phyloP scores from a whole-genome alignment of 1,139 yeast species.

The Hanseniaspora uvarum region DNA sequence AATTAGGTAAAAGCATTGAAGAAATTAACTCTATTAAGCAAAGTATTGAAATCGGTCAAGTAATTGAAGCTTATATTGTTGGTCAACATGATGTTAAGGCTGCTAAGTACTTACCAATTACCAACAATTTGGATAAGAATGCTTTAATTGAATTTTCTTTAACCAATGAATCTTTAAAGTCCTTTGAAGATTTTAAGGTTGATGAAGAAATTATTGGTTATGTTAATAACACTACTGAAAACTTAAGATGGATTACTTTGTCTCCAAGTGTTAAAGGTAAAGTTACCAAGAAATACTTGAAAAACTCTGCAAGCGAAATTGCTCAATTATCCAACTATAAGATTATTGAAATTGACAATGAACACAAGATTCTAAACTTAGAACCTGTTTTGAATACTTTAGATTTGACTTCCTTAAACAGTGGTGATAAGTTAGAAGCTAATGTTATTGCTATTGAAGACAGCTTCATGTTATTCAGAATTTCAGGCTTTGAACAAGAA shows the following conservation, averaged over 20 bases:
- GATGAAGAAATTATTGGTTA: slow-evolving; percentile 56
- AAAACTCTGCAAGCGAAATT: background rate
- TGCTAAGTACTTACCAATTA: slow-evolving; percentile 58
- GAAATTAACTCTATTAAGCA: slow-evolving; percentile 56
- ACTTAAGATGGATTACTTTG: slow-evolving; percentile 58
- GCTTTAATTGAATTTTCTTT: slow-evolving; percentile 57
- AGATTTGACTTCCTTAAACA: slow-evolving; percentile 31
- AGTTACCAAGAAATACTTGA: slow-evolving; percentile 27
- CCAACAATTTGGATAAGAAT: slow-evolving; percentile 49
- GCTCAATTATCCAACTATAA: slow-evolving; percentile 34
- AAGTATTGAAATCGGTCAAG: slow-evolving; percentile 47
- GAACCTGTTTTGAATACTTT: slow-evolving; percentile 38
- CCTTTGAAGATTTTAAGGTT: slow-evolving; percentile 42
- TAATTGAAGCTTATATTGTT: slow-evolving; percentile 53
- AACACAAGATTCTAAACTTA: slow-evolving; percentile 43
- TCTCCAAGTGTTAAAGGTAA: slow-evolving; percentile 62
- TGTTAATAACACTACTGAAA: slow-evolving; percentile 49
- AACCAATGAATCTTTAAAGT: slow-evolving; percentile 36
- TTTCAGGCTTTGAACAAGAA: slow-evolving; percentile 45
- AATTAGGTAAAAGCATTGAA: slow-evolving; percentile 46
- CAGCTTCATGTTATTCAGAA: slow-evolving; percentile 53
- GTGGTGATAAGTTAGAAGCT: slow-evolving; percentile 56
- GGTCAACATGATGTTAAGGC: slow-evolving; percentile 70
- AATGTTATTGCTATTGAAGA: slow-evolving; percentile 54
- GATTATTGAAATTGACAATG: slow-evolving; percentile 46